Base-by-base conservation (phyloP, 768 basidiomycete genomes). In the Mycena capillaripes region DNA sequence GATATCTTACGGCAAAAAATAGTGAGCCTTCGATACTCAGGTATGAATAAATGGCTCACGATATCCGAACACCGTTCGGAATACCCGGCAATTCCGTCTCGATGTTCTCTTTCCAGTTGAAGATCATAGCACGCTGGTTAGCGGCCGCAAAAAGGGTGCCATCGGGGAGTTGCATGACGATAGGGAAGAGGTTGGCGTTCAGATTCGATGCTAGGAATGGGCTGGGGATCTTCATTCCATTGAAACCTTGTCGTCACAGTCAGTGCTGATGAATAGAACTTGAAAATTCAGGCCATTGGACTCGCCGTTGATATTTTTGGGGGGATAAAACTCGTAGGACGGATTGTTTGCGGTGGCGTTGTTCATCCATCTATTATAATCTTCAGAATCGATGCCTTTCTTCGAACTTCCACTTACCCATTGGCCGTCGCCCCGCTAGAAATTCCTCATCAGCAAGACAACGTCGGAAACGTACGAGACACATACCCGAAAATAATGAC, bases 291-390 rank as follows among this genome's bases (percentile, higher is more conserved):
- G 81, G 79, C 16, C 76, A 75, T 5, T 77, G 79, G 11, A 79
- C 79, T 19, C 79, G 55, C 82, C 83, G 25, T 81, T 79, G 65
- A 76, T 78, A 36, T 84, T 83, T 64, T 85, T 85, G 8, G 81
- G 76, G 7, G 84, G 84, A 78, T 80, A 84, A 67, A 84, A 85
- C 71, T 84, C 84, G 63, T 82, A 79, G 2, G 89, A 90, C 3
- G 90, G 89, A 72, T 90, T 90, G 78, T 90, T 91, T 46, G 55
- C 65, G 58, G 55, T 58, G 55, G 65, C 55, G 42, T 58, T 58
- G 29, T 66, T 66, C 30, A 66, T 57, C 55, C 40, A 66, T 66
- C 65, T 66, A 30, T 66, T 65, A 89, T 86, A 11, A 89, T 89
- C 52, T 84, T 59, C 30, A 57, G 17, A 9, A 78, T 78, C 12